Percentiles rank a stretch among this genome's conserved stretches.
These are phyloP conservation scores for Sisymbrium irio DNA, from an alignment of 345 rosid species.

Conservation along the genomic window DNA sequence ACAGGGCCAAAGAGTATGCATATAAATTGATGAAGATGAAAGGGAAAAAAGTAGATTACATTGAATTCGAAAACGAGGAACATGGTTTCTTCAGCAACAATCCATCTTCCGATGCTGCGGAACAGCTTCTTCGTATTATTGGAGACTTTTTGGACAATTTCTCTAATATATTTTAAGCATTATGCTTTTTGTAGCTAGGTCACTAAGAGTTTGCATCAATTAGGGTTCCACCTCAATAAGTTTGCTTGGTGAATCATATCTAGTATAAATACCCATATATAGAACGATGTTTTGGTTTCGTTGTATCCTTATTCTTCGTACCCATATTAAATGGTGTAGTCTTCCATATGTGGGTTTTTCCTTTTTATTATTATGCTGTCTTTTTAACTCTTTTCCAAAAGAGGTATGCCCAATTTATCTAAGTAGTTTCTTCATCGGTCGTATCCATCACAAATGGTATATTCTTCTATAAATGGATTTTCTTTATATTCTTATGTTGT, in stretches of 20 bases:
- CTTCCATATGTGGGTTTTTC: neutral
- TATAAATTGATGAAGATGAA: constrained; percentile 43
- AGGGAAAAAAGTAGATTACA: constrained; percentile 52
- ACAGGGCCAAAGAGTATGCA: constrained; percentile 72
- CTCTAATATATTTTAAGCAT: constrained; percentile 28
- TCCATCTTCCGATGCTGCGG: constrained; percentile 49
- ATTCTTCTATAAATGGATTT: neutral
- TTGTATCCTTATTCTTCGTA: neutral
- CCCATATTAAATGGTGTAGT: neutral
- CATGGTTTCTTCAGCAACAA: constrained; percentile 69
- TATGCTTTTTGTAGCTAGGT: constrained; percentile 7
- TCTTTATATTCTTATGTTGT: neutral
- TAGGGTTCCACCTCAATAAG: constrained; percentile 6
- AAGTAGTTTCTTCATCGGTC: neutral
- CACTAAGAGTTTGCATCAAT: neutral
- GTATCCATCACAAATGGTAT: neutral
- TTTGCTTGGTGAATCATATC: constrained; percentile 7
- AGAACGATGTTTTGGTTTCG: constrained; percentile 5
- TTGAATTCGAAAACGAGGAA: constrained; percentile 58
- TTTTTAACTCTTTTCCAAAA: neutral
- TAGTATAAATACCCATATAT: neutral
- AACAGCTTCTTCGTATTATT: constrained; percentile 41
- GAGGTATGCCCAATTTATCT: neutral
- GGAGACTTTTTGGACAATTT: constrained; percentile 42
- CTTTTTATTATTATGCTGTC: neutral